Evolutionary conservation across 2,329 filamentous ascomycete genomes (phyloP).

Genomic region (Chalara sp.): DNA sequence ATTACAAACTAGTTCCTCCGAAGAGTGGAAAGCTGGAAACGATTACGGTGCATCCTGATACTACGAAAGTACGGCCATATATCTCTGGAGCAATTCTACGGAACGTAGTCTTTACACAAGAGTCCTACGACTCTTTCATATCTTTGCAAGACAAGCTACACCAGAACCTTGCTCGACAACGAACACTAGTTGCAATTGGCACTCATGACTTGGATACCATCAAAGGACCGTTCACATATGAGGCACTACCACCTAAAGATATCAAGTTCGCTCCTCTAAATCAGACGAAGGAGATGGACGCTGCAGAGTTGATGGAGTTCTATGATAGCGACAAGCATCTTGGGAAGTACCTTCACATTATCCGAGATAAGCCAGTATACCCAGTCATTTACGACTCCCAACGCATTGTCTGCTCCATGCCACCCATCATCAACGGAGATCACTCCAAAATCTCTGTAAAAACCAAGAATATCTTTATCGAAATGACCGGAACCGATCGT

Average conservation of each 20-base stretch:
- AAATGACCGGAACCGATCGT: slow-evolving; percentile 90
- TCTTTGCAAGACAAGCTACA: slow-evolving; percentile 96
- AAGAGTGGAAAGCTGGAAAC: slow-evolving; percentile 67
- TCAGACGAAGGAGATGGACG: slow-evolving; percentile 83
- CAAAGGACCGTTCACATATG: slow-evolving; percentile 92
- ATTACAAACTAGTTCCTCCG: slow-evolving; percentile 70
- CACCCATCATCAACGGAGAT: slow-evolving; percentile 95
- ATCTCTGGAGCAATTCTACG: slow-evolving; percentile 85
- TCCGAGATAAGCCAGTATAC: slow-evolving; percentile 87
- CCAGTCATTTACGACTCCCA: slow-evolving; percentile 93
- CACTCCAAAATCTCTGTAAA: slow-evolving; percentile 92
- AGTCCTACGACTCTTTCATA: slow-evolving; percentile 95
- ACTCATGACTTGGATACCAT: slow-evolving; percentile 95
- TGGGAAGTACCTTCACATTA: slow-evolving; percentile 86
- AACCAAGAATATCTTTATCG: slow-evolving; percentile 92
- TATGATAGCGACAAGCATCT: slow-evolving; percentile 94
- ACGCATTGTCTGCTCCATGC: slow-evolving; percentile 80
- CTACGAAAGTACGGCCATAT: slow-evolving; percentile 74
- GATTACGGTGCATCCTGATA: slow-evolving; percentile 72
- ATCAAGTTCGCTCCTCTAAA: slow-evolving; percentile 90
- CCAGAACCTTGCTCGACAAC: slow-evolving; percentile 86
- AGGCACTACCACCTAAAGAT: slow-evolving; percentile 83
- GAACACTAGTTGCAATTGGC: slow-evolving; percentile 92
- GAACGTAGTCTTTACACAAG: slow-evolving; percentile 85
- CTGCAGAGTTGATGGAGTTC: slow-evolving; percentile 83